phyloP scores from a whole-genome alignment of 352 stramenopile species.

The Globisporangium solare region DNA sequence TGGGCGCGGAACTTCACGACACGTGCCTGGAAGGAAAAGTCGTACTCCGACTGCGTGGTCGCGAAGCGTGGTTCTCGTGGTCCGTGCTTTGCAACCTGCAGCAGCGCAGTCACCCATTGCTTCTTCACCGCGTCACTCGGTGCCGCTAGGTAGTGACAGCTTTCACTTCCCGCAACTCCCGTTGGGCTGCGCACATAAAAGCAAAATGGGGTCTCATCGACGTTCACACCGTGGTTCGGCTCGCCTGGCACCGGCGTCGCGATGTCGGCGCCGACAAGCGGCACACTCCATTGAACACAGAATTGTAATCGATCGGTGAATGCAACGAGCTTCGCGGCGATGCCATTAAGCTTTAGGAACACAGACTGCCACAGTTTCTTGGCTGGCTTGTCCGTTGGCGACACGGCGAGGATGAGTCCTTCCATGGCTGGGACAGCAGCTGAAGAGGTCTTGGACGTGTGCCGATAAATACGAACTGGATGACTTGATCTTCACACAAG shows the following conservation, averaged over 20 bases:
- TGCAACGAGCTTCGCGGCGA: slow-evolving; percentile 52
- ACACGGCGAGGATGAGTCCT: slow-evolving; percentile 35
- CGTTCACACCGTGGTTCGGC: slow-evolving; percentile 35
- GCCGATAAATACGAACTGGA: too few relatives aligned
- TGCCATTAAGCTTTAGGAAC: slow-evolving; percentile 61
- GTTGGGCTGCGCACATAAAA: slow-evolving; percentile 51
- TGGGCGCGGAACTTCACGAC: slow-evolving; percentile 37
- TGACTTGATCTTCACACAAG: too few relatives aligned
- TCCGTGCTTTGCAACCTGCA: slow-evolving; percentile 38
- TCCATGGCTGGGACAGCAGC: slow-evolving; percentile 25
- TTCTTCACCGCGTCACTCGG: slow-evolving; percentile 46
- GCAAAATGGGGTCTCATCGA: slow-evolving; percentile 49
- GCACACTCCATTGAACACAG: slow-evolving; percentile 44
- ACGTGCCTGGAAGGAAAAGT: slow-evolving; percentile 41
- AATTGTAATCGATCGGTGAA: slow-evolving; percentile 47
- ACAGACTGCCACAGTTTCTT: slow-evolving; percentile 46
- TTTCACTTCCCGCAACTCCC: slow-evolving; percentile 23
- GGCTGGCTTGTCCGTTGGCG: slow-evolving; percentile 19
- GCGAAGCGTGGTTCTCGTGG: slow-evolving; percentile 37
- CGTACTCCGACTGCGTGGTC: slow-evolving; percentile 21
- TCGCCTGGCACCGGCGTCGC: slow-evolving; percentile 52
- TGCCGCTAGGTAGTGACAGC: slow-evolving; percentile 34
- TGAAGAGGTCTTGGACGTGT: background rate
- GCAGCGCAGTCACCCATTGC: slow-evolving; percentile 41
- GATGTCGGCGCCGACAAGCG: slow-evolving; percentile 45